Conservation (phyloP, 768 basidiomycete species). For the Mrakia hoshinonis region DNA sequence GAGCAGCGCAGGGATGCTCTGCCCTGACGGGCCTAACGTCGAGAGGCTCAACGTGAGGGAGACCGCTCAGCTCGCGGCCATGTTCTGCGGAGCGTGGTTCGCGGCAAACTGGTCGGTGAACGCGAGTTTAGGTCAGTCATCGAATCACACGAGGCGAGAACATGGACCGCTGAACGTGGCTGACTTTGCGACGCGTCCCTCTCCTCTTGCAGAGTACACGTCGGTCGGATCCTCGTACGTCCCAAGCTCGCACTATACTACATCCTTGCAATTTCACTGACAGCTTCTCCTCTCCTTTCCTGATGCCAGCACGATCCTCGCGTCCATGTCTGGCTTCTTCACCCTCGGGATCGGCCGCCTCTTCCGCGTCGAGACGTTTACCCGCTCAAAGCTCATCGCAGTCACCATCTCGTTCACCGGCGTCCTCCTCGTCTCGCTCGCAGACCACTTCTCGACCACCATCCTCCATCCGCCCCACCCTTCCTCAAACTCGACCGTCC, state of each 20-base stretch:
- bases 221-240: conserved; percentile 53
- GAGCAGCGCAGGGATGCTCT: neutral
- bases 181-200: neutral
- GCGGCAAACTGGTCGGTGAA: conserved; percentile 88
- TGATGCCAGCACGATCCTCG: conserved; percentile 14
- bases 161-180: no score
- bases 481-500: conserved; percentile 28
- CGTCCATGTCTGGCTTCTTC: conserved; percentile 66
- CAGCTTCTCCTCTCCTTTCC: neutral
- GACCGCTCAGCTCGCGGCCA: conserved; percentile 66
- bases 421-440: conserved; percentile 77
- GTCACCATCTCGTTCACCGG: conserved; percentile 78
- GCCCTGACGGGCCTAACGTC: conserved; percentile 23
- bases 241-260: conserved; percentile 47
- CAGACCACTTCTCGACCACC: conserved; percentile 47
- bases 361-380: conserved; percentile 70
- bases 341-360: conserved; percentile 75
- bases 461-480: conserved; percentile 25
- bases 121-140: conserved; percentile 52
- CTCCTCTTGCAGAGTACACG: conserved; percentile 48
- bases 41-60: conserved; percentile 54
- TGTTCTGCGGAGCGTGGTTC: conserved; percentile 84
- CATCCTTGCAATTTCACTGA: conserved; percentile 58
- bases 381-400: conserved; percentile 61
- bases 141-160: no score